These are phyloP conservation scores for Fusarium redolens DNA, from an alignment of 2,329 filamentous ascomycete species.

Conservation along the genomic window DNA sequence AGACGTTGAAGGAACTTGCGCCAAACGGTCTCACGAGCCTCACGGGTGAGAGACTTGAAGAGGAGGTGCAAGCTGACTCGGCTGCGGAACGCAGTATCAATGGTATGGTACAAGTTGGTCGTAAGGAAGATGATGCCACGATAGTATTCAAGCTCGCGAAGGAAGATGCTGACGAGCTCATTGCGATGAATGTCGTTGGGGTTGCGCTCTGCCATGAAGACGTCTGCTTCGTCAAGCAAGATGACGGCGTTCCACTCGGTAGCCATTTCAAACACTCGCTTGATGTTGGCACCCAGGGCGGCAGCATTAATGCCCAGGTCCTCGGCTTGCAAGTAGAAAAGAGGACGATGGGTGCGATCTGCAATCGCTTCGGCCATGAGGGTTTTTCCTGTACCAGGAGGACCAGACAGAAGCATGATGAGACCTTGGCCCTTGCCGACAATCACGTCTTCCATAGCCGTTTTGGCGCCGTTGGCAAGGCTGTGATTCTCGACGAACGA, in stretches of 20 bases:
- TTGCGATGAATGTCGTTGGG: constrained; percentile 60
- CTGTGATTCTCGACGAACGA: constrained; percentile 61
- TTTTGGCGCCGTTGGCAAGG: constrained; percentile 24
- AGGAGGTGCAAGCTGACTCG: constrained; percentile 60
- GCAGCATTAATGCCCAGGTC: constrained; percentile 60
- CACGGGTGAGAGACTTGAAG: constrained; percentile 54
- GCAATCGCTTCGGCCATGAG: constrained; percentile 58
- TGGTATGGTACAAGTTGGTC: constrained; percentile 56
- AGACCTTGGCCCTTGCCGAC: constrained; percentile 57
- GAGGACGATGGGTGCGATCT: constrained; percentile 56
- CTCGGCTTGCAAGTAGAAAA: constrained; percentile 59
- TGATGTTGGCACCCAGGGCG: constrained; percentile 59
- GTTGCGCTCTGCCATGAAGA: constrained; percentile 62
- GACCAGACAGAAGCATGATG: constrained; percentile 59
- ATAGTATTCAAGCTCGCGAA: constrained; percentile 59
- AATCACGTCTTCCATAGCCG: constrained; percentile 54
- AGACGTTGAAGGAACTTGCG: constrained; percentile 58
- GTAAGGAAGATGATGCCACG: constrained; percentile 59
- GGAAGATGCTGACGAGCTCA: constrained; percentile 60
- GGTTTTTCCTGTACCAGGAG: constrained; percentile 61
- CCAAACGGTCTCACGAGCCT: constrained; percentile 57
- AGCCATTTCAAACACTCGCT: constrained; percentile 59
- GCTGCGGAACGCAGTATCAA: constrained; percentile 59
- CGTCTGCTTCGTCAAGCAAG: constrained; percentile 65
- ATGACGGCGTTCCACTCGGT: constrained; percentile 63